Base-by-base conservation (phyloP, 2,329 filamentous ascomycete species). In the Aspergillus fischeri region DNA sequence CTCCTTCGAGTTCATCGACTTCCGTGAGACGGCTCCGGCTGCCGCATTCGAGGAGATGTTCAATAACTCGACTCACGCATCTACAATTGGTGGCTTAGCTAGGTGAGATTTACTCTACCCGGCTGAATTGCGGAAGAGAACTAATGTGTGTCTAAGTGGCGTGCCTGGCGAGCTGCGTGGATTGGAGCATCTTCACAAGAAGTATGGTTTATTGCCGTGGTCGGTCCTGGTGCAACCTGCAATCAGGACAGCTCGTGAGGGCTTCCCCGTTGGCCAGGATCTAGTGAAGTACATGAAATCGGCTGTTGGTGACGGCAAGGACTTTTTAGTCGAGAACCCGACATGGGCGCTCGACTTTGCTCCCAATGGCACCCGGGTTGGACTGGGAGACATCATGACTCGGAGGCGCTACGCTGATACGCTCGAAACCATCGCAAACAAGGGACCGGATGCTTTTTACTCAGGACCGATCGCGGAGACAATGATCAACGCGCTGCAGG, bases 321-420 rank as follows among this genome's bases (percentile, higher is more conserved):
- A 91, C 63, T 96, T 96, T 66, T 76, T 97, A 0, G 77, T 86
- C 0, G 80, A 89, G 3, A 86, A 97, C 56, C 86, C 88, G 0
- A 83, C 85, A 3, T 97, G 91, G 88, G 91, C 92, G 0, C 73
- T 89, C 50, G 93, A 97, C 70, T 97, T 97, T 76, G 92, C 91
- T 2, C 91, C 91, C 0, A 86, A 92, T 59, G 93, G 92, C 3
- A 87, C 82, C 0, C 78, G 90, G 2, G 66, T 96, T 0, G 78
- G 82, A 20, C 74, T 92, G 2, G 91, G 90, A 20, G 90, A 96
- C 51, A 87, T 75, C 0, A 91, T 97, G 67, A 92, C 88, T 0
- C 81, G 92, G 48, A 89, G 87, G 67, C 83, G 92, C 56, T 96
- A 92, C 69, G 92, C 90, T 64, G 70, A 90, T 59, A 91, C 92